These are phyloP conservation scores for Sphagnum fallax DNA, from an alignment of 228 moss, liverwort and hornwort species.

Conservation along the genomic window DNA sequence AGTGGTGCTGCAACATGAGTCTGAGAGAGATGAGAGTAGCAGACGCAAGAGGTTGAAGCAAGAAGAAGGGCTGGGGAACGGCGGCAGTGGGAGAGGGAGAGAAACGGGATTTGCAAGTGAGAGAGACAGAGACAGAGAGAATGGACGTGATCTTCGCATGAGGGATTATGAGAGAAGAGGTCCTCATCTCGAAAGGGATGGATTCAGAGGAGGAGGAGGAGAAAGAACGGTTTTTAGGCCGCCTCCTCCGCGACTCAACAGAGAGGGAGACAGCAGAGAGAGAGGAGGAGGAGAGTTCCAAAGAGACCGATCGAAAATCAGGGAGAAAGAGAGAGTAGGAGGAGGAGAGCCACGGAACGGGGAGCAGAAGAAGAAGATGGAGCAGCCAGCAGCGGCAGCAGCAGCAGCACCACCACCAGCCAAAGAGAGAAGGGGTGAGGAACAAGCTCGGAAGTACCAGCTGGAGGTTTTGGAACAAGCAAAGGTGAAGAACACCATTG, in stretches of 20 bases:
- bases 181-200: slow-evolving; percentile 27
- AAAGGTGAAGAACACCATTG: slow-evolving; percentile 95
- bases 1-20: no score
- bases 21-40: background rate
- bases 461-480: slow-evolving; percentile 94
- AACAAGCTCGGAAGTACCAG: slow-evolving; percentile 92
- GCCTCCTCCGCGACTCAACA: slow-evolving; percentile 25
- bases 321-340: slow-evolving; percentile 17
- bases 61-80: background rate
- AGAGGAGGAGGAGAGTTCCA: slow-evolving; percentile 7
- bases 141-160: slow-evolving; percentile 17
- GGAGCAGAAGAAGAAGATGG: background rate
- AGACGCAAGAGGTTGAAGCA: slow-evolving; percentile 2
- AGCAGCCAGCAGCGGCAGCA: background rate
- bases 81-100: background rate
- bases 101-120: background rate
- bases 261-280: slow-evolving; percentile 21
- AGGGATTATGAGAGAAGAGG: slow-evolving; percentile 30
- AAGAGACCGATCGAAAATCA: background rate
- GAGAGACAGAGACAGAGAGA: slow-evolving; percentile 3
- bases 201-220: slow-evolving; percentile 13
- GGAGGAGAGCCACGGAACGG: slow-evolving; percentile 4
- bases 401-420: background rate
- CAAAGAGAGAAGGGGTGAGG: slow-evolving; percentile 74
- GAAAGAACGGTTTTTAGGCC: slow-evolving; percentile 29